Conservation (phyloP, 306 rosid species). For the Gynostemma pentaphyllum region DNA sequence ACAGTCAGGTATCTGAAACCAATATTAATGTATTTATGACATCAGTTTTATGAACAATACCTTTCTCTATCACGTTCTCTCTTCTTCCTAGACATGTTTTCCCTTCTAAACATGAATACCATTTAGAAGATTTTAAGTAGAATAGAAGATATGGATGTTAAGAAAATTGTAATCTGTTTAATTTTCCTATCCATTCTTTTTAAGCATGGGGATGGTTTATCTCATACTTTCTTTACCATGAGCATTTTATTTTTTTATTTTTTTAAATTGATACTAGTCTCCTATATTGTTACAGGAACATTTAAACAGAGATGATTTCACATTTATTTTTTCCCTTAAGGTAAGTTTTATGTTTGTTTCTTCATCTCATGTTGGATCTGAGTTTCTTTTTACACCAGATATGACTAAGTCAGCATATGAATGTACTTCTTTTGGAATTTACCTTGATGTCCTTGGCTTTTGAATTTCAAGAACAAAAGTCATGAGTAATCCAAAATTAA, state of each 20-base stretch:
- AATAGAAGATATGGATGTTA: background rate
- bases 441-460: background rate
- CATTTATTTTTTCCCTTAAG: constrained; percentile 87
- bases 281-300: constrained; percentile 49
- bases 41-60: constrained; percentile 12
- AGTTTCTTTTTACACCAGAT: background rate
- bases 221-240: background rate
- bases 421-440: background rate
- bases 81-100: background rate
- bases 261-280: background rate
- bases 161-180: background rate
- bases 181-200: background rate
- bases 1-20: constrained; percentile 63
- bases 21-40: too few species aligned
- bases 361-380: background rate
- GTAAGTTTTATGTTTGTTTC: constrained; percentile 23
- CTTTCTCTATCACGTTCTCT: background rate
- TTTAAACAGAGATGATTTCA: constrained; percentile 74
- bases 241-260: too few species aligned
- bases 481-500: constrained; percentile 3
- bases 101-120: background rate
- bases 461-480: background rate
- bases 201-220: too few species aligned
- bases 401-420: background rate
- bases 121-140: background rate